Evolutionary conservation across 2,329 filamentous ascomycete genomes (phyloP), one percentile per base, ranked within the genome.

Genomic region (Exophiala dermatitidis): DNA sequence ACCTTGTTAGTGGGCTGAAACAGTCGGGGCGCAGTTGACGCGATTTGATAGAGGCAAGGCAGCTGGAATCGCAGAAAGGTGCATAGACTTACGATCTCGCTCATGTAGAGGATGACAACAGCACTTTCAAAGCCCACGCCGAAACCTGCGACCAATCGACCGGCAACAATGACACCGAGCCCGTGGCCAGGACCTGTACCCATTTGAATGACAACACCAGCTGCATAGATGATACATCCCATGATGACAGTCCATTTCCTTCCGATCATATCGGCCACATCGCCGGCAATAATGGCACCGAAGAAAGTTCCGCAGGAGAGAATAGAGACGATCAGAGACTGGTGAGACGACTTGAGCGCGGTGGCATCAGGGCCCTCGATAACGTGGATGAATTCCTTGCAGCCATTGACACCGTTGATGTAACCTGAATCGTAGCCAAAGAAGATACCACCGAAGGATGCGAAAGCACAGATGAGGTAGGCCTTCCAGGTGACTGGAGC

Each of bases 21-120:
- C 19, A 19, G 19, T 19, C 19, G 19, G 19, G 19, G 19, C 19
- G 19, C 19, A 19, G 19, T 19, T 19, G 19, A 19, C 19, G 19
- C 19, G 19, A 19, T 19, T 19, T 19, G 19, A 19, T 19, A 19
- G 19, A 19, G 19, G 19, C 19, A 19, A 19, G 19, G 19, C 19
- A 19, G 19, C 19, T 19, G 19, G 19, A 19, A 19, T 19, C 19
- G 19, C 19, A 19, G 7, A 10, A 12, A 37, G 6, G 6, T 8
- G 38, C 29, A 31, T 19, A 4, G 32, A 57, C 60, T 61, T 36
- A 71, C 69, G 67, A 90, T 88, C 72, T 91, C 88, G 44, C 84
- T 88, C 87, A 93, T 91, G 80, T 93, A 90, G 57, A 90, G 76
- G 66, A 90, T 88, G 69, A 90, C 83, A 64, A 89, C 82, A 65